phyloP scores from a whole-genome alignment of 768 basidiomycete species.

The Boletus sp. region DNA sequence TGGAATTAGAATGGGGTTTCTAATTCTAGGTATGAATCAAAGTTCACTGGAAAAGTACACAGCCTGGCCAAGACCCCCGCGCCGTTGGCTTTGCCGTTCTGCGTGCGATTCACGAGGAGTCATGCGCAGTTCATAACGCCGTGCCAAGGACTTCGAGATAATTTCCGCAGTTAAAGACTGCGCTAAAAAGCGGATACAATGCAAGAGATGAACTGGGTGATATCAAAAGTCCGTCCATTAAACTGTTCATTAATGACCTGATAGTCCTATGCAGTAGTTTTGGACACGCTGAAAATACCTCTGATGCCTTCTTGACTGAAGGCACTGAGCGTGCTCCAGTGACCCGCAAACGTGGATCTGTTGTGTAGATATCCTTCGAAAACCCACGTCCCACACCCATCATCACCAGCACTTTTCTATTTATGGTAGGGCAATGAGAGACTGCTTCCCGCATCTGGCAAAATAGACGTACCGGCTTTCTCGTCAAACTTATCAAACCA shows the following conservation, averaged over 20 bases:
- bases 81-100: conserved; percentile 12
- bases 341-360: conserved; percentile 50
- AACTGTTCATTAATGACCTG: conserved; percentile 25
- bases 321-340: conserved; percentile 44
- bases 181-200: conserved; percentile 2
- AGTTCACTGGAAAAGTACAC: conserved; percentile 19
- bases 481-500: conserved; percentile 58
- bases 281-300: conserved; percentile 61
- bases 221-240: conserved; percentile 28
- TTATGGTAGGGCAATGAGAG: conserved; percentile 3
- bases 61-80: conserved; percentile 9
- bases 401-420: conserved; percentile 42
- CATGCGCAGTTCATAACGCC: conserved; percentile 12
- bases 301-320: conserved; percentile 36
- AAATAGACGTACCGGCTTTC: conserved; percentile 52
- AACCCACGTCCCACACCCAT: conserved; percentile 49
- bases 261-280: conserved; percentile 33
- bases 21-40: conserved; percentile 20
- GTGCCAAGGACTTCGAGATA: conserved; percentile 14
- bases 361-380: conserved; percentile 57
- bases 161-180: conserved; percentile 26
- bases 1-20: conserved; percentile 11
- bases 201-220: not conserved
- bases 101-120: conserved; percentile 11
- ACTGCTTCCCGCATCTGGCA: not conserved